Evolutionary conservation across 208 protist species (phyloP), one percentile per base, ranked within the genome.

Genomic region (Trypanosoma caninum): DNA sequence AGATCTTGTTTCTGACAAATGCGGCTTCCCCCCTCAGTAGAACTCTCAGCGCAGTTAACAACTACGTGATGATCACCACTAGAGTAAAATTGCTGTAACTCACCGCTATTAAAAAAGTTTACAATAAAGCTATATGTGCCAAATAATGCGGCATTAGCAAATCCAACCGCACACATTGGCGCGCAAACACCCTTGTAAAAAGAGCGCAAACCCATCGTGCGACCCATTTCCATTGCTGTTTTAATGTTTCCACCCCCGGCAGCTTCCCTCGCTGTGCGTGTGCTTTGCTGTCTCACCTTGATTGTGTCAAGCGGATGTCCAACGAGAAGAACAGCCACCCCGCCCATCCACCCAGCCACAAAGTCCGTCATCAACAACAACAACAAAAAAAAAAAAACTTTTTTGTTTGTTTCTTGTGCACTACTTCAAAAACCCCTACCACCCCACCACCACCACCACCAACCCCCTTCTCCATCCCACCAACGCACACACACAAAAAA

Each of bases 111-210:
- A 34, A 69, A 42, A 31, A 55, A 62, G 42, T 60, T 60, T 11
- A 69, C 47, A 62, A 61, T 64, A 25, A 30, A 18, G 33, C 56
- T 42, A 51, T 72, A 72, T 0, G 33, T 54, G 7, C 47, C 45
- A 63, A 72, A 72, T 13, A 72, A 44, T 28, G 48, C 56, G 3
- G 37, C 58, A 20, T 60, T 60, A 2, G 65, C 65, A 48, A 61
- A 57, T 38, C 68, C 68, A 23, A 69, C 57, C 9, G 60, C 61
- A 54, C 61, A 62, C 59, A 74, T 61, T 2, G 68, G 68, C 2
- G 68, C 59, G 40, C 52, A 53, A 3, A 74, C 18, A 33, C 68
- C 68, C 40, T 63, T 59, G 61, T 74, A 74, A 40, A 74, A 74
- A 8, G 57, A 56, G 10, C 58, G 20, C 8, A 65, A 7, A 16